Evolutionary conservation across 2,329 filamentous ascomycete genomes (phyloP).

Genomic region (Hypoxylon sp.): DNA sequence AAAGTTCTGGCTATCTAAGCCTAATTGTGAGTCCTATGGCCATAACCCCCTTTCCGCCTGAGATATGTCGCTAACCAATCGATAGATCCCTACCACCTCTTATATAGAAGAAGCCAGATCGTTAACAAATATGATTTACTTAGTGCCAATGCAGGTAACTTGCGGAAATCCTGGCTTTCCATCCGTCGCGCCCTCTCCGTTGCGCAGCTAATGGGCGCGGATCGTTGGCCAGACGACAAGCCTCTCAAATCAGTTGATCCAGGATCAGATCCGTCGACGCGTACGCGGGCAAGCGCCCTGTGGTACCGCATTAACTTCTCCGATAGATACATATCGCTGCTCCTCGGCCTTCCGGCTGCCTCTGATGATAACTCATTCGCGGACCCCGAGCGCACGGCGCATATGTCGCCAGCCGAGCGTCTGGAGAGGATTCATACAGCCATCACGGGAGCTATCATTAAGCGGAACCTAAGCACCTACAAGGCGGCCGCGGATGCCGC

Average conservation of each 20-base stretch:
- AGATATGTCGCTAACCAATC: neutral
- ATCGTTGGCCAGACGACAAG: slow-evolving; percentile 54
- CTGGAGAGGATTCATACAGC: slow-evolving; percentile 63
- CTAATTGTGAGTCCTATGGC: neutral
- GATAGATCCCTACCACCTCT: neutral
- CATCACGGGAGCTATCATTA: slow-evolving; percentile 62
- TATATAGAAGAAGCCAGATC: neutral
- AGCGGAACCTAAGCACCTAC: slow-evolving; percentile 60
- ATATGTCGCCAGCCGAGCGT: slow-evolving; percentile 58
- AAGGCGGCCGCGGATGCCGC: slow-evolving; percentile 49
- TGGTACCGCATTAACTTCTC: slow-evolving; percentile 67
- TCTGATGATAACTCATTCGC: slow-evolving; percentile 60
- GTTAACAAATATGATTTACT: slow-evolving; percentile 1
- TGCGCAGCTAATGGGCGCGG: slow-evolving; percentile 66
- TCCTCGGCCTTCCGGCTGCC: slow-evolving; percentile 65
- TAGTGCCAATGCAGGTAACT: slow-evolving; percentile 65
- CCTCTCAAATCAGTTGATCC: slow-evolving; percentile 60
- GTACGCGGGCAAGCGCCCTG: slow-evolving; percentile 55
- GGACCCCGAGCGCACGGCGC: slow-evolving; percentile 48
- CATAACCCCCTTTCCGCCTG: neutral
- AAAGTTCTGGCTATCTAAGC: neutral
- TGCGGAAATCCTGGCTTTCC: slow-evolving; percentile 69
- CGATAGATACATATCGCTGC: slow-evolving; percentile 67
- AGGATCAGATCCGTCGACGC: slow-evolving; percentile 50
- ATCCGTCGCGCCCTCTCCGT: slow-evolving; percentile 66